A percentile compares a stretch with the other conserved stretches of the same genome.
Conservation (phyloP, 2,329 filamentous ascomycete genomes). For the Bipolaris cookei region DNA sequence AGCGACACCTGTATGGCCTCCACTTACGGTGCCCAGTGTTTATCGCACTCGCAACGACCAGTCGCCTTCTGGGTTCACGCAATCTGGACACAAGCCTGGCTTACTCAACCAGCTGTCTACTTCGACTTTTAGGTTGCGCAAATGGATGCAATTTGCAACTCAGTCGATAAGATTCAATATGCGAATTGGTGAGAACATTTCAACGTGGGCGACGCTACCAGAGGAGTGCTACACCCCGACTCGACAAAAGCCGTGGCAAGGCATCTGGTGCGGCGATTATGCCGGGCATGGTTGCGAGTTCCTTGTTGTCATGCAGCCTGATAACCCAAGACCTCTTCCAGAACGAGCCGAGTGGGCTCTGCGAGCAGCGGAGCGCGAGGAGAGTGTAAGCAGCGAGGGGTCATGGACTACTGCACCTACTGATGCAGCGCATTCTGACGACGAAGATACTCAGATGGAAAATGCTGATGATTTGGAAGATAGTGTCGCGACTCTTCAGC, state of each 20-base stretch:
- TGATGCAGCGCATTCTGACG: conserved; percentile 17
- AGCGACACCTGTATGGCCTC: conserved; percentile 70
- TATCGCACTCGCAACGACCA: conserved; percentile 61
- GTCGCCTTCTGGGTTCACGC: conserved; percentile 53
- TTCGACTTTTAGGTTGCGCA: conserved; percentile 73
- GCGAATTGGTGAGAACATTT: conserved; percentile 60
- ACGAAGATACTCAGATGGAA: conserved; percentile 21
- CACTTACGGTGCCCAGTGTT: conserved; percentile 69
- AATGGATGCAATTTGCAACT: conserved; percentile 72
- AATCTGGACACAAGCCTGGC: conserved; percentile 58
- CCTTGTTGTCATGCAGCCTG: conserved; percentile 77
- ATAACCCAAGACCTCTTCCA: conserved; percentile 54
- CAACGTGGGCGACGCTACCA: conserved; percentile 75
- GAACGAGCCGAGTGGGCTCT: conserved; percentile 40
- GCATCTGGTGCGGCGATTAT: conserved; percentile 93
- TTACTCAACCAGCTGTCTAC: conserved; percentile 68
- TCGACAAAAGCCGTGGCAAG: conserved; percentile 78
- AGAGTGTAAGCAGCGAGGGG: conserved; percentile 38
- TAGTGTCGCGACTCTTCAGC: conserved; percentile 43
- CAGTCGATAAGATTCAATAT: conserved; percentile 42
- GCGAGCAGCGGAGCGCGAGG: conserved; percentile 32
- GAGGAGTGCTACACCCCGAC: conserved; percentile 81
- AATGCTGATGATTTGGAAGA: conserved; percentile 48
- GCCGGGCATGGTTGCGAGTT: conserved; percentile 89
- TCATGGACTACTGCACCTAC: conserved; percentile 45